Percentiles rank a stretch among this genome's conserved stretches.
These are phyloP conservation scores for Hypoxylon sp. DNA, from an alignment of 2,329 filamentous ascomycete species.

Conservation along the genomic window DNA sequence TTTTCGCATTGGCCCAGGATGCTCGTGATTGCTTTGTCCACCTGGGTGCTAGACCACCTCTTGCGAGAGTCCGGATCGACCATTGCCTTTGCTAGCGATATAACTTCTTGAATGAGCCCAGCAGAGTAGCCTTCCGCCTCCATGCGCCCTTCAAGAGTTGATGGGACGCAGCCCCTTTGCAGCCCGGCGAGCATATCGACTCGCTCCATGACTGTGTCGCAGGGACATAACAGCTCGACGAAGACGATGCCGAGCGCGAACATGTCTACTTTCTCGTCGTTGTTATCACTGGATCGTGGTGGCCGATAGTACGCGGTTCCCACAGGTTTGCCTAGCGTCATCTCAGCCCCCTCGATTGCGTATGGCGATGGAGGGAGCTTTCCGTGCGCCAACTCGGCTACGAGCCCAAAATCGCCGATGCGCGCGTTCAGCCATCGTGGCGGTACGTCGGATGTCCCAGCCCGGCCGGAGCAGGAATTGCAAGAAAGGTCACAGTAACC, in stretches of 20 bases:
- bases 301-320: slow-evolving; percentile 71
- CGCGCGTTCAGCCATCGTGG: slow-evolving; percentile 61
- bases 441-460: neutral
- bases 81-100: slow-evolving; percentile 39
- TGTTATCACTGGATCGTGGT: slow-evolving; percentile 41
- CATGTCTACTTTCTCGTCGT: slow-evolving; percentile 65
- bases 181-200: slow-evolving; percentile 40
- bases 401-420: slow-evolving; percentile 73
- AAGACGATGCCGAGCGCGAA: slow-evolving; percentile 68
- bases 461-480: slow-evolving; percentile 34
- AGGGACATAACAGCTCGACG: slow-evolving; percentile 66
- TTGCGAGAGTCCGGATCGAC: slow-evolving; percentile 35
- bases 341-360: slow-evolving; percentile 22
- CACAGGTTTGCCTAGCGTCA: slow-evolving; percentile 52
- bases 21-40: slow-evolving; percentile 33
- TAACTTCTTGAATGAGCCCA: slow-evolving; percentile 27
- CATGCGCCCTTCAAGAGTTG: slow-evolving; percentile 24
- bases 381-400: slow-evolving; percentile 57
- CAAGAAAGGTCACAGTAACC: slow-evolving; percentile 44
- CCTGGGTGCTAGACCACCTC: slow-evolving; percentile 37
- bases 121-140: slow-evolving; percentile 30
- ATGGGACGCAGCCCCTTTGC: slow-evolving; percentile 38
- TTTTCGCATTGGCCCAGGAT: slow-evolving; percentile 29
- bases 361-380: slow-evolving; percentile 37
- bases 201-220: slow-evolving; percentile 61